Percentiles rank a stretch among this genome's conserved stretches.
Evolutionary conservation across 1,139 yeast species (phyloP).

Genomic region (Meyerozyma athensensis): DNA sequence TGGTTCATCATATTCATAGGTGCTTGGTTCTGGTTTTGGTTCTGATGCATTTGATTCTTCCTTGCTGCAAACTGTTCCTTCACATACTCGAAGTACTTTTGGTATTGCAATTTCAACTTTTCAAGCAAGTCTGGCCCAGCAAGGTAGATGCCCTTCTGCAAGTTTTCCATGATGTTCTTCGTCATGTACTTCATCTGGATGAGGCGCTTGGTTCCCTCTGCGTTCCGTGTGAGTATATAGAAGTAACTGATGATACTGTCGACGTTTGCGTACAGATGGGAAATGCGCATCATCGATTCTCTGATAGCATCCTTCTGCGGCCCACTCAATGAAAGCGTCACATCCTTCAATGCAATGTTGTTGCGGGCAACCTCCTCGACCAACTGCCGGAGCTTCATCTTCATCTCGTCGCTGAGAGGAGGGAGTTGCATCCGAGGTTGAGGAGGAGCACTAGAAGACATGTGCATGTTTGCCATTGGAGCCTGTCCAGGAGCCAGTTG

Average conservation of each 20-base stretch:
- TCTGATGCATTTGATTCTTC: constrained; percentile 28
- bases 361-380: constrained; percentile 66
- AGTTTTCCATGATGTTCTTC: constrained; percentile 65
- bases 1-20: constrained; percentile 1
- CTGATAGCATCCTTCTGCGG: constrained; percentile 58
- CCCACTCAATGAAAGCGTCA: constrained; percentile 49
- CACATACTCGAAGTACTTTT: constrained; percentile 70
- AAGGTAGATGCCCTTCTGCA: constrained; percentile 57
- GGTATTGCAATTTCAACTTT: constrained; percentile 66
- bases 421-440: constrained; percentile 22
- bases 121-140: constrained; percentile 68
- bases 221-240: constrained; percentile 66
- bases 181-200: constrained; percentile 78
- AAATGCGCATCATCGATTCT: constrained; percentile 51
- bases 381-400: constrained; percentile 51
- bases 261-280: constrained; percentile 62
- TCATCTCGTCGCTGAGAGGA: constrained; percentile 41
- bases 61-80: constrained; percentile 41
- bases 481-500: constrained; percentile 10
- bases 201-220: constrained; percentile 69
- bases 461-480: constrained; percentile 6
- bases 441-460: constrained; percentile 5
- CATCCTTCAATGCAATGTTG: constrained; percentile 62
- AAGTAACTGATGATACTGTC: constrained; percentile 77
- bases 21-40: constrained; percentile 11